Base-by-base conservation (phyloP, 495 filamentous ascomycete species). In the Bathelium albidoporum region DNA sequence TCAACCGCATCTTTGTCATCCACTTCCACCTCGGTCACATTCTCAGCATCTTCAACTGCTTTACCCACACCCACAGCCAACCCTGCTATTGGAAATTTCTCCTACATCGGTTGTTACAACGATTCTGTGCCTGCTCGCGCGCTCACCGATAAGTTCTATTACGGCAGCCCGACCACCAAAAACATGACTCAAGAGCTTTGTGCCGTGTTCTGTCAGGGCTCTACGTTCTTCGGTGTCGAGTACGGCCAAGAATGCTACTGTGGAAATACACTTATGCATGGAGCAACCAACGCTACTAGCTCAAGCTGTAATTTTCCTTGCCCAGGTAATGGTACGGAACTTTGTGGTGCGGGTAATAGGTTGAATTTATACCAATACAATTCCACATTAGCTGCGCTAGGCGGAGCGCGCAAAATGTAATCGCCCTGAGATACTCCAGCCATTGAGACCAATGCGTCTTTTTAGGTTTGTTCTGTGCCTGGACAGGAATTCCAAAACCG, bases 211-310 rank as follows among this genome's bases (percentile, higher is more conserved):
- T 72, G 70, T 59, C 36, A 52, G 10, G 61, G 65, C 32, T 71
- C 67, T 55, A 59, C 55, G 12, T 72, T 61, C 61, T 71, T 72
- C 39, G 70, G 70, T 24, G 68, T 71, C 58, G 72, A 75, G 31
- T 63, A 71, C 24, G 62, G 62, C 16, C 22, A 49, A 20, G 44
- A 49, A 49, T 49, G 44, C 18, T 20, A 3, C 22, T 49, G 44
- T n/a, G 44, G 44, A 20, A 20, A 20, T 49, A 49, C 44, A n/a
- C 44, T 49, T n/a, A 9, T 16, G 18, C 18, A 20, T 20, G 5
- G 7, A 9, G 22, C 7, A 3, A 49, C 9, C 7, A 49, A 49
- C 18, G 44, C 22, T 4, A 49, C 44, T 49, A 49, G n/a, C 18
- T 20, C 44, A n/a, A 9, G 44, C 44, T 49, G 44, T n/a, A 49